Percentiles rank a stretch among this genome's conserved stretches.
These are phyloP conservation scores for Prototheca wickerhamii DNA, from an alignment of 163 green algal species.

Conservation along the genomic window DNA sequence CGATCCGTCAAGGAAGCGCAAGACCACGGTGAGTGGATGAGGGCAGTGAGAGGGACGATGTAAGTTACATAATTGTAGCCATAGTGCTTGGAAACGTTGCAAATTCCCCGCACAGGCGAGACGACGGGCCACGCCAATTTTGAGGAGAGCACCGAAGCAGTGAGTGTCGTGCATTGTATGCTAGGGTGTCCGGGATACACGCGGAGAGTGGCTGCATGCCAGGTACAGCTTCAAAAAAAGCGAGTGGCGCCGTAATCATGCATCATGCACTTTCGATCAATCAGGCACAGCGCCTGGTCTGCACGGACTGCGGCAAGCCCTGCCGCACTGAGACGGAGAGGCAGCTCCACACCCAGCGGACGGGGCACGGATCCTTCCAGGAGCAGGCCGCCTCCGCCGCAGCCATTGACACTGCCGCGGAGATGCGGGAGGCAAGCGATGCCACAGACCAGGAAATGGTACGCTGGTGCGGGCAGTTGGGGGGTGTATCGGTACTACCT, in stretches of 20 bases:
- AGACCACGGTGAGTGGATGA: slow-evolving; percentile 22
- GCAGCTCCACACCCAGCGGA: slow-evolving; percentile 69
- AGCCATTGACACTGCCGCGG: not conserved
- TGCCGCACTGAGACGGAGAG: slow-evolving; percentile 64
- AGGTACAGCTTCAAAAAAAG: not conserved
- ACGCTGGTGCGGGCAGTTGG: not conserved
- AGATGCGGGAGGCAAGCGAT: not conserved
- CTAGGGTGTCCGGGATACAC: too few species aligned
- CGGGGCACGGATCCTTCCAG: slow-evolving; percentile 58
- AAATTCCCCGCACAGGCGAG: slow-evolving; percentile 14
- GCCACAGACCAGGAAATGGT: not conserved
- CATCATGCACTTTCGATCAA: not conserved
- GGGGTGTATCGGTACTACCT: too few species aligned
- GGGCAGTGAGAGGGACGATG: not conserved
- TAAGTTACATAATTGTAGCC: not conserved
- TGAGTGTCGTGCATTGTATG: too few species aligned
- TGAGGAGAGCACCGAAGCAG: slow-evolving; percentile 50
- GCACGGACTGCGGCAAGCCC: slow-evolving; percentile 66
- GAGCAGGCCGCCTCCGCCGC: too few species aligned
- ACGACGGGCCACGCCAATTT: slow-evolving; percentile 55
- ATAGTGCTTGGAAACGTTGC: slow-evolving; percentile 14
- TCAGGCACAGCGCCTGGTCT: slow-evolving; percentile 60
- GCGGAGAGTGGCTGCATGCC: too few species aligned
- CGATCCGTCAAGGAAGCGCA: slow-evolving; percentile 40
- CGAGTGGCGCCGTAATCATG: not conserved